Base-by-base conservation (phyloP, 495 filamentous ascomycete genomes). In the Penicilliopsis zonata region DNA sequence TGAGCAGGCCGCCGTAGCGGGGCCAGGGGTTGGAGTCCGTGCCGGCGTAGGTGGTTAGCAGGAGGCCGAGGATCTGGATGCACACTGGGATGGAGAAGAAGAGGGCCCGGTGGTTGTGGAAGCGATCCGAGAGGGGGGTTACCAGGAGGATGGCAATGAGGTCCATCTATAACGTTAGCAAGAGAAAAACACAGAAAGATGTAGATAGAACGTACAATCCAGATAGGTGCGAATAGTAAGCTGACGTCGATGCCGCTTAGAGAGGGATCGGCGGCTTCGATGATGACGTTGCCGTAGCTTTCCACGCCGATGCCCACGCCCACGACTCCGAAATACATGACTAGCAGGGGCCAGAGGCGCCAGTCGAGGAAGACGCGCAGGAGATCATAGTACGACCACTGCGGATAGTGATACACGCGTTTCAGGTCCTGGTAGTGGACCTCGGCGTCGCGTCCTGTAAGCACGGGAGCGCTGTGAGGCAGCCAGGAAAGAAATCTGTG, bases 291-390 rank as follows among this genome's bases (percentile, higher is more conserved):
- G 31, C 78, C 81, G 46, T 93, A 93, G 28, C 77, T 72, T 57
- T 93, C 85, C 2, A 84, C 80, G 24, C 86, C 86, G 32, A 92
- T 90, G 1, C 86, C 86, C 5, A 92, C 86, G 18, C 86, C 86
- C 4, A 94, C 86, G 6, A 93, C 86, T 10, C 86, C 86, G 53
- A 94, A 93, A 53, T 94, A 94, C 86, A 93, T 93, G 22, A 88
- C 42, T 6, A 79, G 63, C 33, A 94, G 51, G 0, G 86, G 86
- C 78, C 81, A 93, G 13, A 93, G 55, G 2, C 84, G 70, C 85
- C 85, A 93, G 51, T 94, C 86, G 22, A 74, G 60, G 14, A 93
- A 56, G 3, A 93, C 78, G 18, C 60, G 49, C 9, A 60, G 50
- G 3, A 94, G 61, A 37, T 93, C 82, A 27, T 54, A 66, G 22